Evolutionary conservation across 1,284 basidiomycete genomes (phyloP).

Genomic region (Sporisorium scitamineum): DNA sequence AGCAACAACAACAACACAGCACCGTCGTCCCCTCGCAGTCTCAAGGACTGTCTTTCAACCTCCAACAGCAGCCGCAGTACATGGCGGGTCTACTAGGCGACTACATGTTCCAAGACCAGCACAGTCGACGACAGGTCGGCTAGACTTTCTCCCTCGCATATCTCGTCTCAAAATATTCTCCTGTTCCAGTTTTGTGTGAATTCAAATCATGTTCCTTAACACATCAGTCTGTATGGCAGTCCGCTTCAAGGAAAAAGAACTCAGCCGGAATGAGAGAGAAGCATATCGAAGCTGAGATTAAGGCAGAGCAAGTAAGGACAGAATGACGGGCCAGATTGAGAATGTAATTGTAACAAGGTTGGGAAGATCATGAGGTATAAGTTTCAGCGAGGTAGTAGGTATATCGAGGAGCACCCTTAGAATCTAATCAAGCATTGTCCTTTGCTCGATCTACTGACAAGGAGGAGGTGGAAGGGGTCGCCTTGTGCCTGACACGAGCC

Average conservation of each 20-base stretch:
- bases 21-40: background rate
- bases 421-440: constrained; percentile 1
- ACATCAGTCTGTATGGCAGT: no score
- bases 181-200: background rate
- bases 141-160: background rate
- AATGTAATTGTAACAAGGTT: no score
- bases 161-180: background rate
- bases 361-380: no score
- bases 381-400: no score
- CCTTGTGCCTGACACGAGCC: constrained; percentile 12
- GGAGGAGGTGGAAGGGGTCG: background rate
- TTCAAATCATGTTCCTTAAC: background rate
- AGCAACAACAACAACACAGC: constrained; percentile 5
- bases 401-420: no score
- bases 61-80: constrained; percentile 13
- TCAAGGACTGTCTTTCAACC: background rate
- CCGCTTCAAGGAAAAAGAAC: no score
- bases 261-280: no score
- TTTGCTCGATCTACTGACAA: background rate
- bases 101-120: constrained; percentile 16
- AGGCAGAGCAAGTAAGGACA: no score
- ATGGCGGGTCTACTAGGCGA: constrained; percentile 16
- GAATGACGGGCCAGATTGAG: no score
- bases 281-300: no score
- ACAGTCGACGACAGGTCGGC: background rate